Evolutionary conservation across 192 early-diverging fungal genomes (phyloP).

Genomic region (Phycomyces nitens): DNA sequence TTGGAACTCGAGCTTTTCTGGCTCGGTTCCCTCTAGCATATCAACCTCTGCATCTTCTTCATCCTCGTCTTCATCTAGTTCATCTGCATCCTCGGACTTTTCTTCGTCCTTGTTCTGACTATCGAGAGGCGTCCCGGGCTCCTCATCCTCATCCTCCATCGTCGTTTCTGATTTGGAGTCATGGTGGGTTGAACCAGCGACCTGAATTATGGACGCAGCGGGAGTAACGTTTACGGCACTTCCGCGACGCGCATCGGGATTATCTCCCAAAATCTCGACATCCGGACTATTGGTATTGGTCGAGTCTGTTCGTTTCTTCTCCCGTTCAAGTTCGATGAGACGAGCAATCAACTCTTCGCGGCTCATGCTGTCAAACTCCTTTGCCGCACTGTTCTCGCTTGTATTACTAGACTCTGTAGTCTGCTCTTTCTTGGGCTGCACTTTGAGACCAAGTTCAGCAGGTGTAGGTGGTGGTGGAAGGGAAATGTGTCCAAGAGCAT

Average conservation of each 20-base stretch:
- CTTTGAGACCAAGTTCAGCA: conserved; percentile 14
- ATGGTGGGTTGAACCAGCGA: no score
- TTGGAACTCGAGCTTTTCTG: conserved; percentile 13
- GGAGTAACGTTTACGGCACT: not conserved
- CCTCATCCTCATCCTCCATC: conserved; percentile 18
- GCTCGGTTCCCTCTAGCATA: no score
- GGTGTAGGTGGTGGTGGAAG: conserved; percentile 22
- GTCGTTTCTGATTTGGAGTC: not conserved
- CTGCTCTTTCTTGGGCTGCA: conserved; percentile 1
- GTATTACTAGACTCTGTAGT: not conserved
- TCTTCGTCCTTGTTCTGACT: conserved; percentile 21
- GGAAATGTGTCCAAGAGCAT: conserved; percentile 6
- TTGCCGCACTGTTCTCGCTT: not conserved
- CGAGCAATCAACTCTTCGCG: conserved; percentile 28
- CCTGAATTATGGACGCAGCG: not conserved
- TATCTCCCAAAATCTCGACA: not conserved
- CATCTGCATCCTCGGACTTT: conserved; percentile 3
- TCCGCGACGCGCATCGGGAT: not conserved
- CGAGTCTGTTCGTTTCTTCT: conserved; percentile 17
- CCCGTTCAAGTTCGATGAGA: conserved; percentile 24
- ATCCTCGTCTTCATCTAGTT: conserved; percentile 19
- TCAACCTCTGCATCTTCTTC: conserved; percentile 5
- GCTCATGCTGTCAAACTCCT: conserved; percentile 26
- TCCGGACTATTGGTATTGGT: not conserved
- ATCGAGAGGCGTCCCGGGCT: conserved; percentile 11